A percentile compares a stretch with the other conserved stretches of the same genome.
Conservation (phyloP, 2,329 filamentous ascomycete species). For the Curvularia spicifera region DNA sequence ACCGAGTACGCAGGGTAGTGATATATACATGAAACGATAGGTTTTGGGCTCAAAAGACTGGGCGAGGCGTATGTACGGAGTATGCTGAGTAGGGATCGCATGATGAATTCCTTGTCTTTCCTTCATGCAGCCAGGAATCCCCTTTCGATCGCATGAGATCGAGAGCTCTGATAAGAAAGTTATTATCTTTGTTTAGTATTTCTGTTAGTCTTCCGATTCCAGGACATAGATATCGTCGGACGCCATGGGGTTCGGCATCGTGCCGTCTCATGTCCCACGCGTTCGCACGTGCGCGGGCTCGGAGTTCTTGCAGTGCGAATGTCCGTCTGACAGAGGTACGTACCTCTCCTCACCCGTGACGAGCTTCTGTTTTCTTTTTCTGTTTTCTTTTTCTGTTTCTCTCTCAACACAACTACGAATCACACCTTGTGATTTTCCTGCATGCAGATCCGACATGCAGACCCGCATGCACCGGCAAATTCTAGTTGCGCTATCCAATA, state of each 20-base stretch:
- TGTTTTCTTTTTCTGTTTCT: background rate
- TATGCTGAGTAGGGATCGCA: background rate
- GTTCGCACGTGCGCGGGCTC: slow-evolving; percentile 1
- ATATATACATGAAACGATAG: background rate
- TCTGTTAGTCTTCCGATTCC: background rate
- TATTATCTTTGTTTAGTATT: background rate
- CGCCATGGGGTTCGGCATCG: background rate
- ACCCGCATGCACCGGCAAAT: background rate
- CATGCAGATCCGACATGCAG: background rate
- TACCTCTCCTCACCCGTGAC: no score
- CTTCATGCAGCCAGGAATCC: background rate
- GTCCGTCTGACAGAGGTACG: background rate
- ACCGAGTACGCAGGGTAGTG: background rate
- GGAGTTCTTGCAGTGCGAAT: background rate
- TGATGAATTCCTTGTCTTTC: background rate
- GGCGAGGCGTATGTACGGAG: background rate
- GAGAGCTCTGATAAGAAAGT: background rate
- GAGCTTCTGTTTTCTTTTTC: background rate
- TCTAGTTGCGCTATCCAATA: background rate
- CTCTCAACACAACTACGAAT: background rate
- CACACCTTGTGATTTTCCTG: background rate
- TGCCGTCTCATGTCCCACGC: background rate
- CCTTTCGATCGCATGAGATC: background rate
- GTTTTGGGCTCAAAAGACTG: background rate
- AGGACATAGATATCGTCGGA: background rate